A percentile compares a stretch with the other conserved stretches of the same genome.
Conservation (phyloP, 2,329 filamentous ascomycete species). For the Ophiostoma montium region DNA sequence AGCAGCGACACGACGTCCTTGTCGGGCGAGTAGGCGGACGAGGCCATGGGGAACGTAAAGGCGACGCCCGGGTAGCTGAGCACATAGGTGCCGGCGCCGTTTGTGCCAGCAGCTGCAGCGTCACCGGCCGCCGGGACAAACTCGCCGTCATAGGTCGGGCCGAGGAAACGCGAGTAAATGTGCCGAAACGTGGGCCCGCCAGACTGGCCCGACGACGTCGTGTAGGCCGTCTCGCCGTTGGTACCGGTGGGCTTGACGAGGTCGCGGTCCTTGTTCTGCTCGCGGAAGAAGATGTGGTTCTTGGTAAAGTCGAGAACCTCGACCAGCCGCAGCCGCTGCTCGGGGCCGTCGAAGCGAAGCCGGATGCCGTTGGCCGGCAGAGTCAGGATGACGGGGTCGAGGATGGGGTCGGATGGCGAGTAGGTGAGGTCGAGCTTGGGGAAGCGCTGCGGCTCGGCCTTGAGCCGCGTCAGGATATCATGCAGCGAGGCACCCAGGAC, state of each 20-base stretch:
- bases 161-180: slow-evolving; percentile 86
- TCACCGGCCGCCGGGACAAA: slow-evolving; percentile 50
- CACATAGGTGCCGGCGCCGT: slow-evolving; percentile 61
- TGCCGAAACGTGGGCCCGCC: slow-evolving; percentile 67
- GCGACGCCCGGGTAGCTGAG: slow-evolving; percentile 90
- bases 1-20: slow-evolving; percentile 79
- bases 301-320: slow-evolving; percentile 86
- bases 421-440: slow-evolving; percentile 73
- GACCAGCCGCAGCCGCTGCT: slow-evolving; percentile 81
- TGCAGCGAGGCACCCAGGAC: slow-evolving; percentile 85
- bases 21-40: slow-evolving; percentile 57
- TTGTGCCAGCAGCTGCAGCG: slow-evolving; percentile 31
- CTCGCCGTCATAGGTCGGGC: slow-evolving; percentile 87
- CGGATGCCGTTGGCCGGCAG: slow-evolving; percentile 79
- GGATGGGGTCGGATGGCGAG: slow-evolving; percentile 59
- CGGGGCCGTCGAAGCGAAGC: slow-evolving; percentile 82
- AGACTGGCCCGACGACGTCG: not conserved
- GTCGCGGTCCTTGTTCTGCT: slow-evolving; percentile 49
- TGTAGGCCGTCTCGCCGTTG: slow-evolving; percentile 8
- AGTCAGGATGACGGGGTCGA: slow-evolving; percentile 57
- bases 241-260: slow-evolving; percentile 48
- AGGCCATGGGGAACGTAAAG: slow-evolving; percentile 72
- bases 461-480: slow-evolving; percentile 74
- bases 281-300: slow-evolving; percentile 69
- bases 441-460: slow-evolving; percentile 71